These are phyloP conservation scores for Leccinum uliginosum DNA, from an alignment of 768 basidiomycete genomes.

Conservation along the genomic window DNA sequence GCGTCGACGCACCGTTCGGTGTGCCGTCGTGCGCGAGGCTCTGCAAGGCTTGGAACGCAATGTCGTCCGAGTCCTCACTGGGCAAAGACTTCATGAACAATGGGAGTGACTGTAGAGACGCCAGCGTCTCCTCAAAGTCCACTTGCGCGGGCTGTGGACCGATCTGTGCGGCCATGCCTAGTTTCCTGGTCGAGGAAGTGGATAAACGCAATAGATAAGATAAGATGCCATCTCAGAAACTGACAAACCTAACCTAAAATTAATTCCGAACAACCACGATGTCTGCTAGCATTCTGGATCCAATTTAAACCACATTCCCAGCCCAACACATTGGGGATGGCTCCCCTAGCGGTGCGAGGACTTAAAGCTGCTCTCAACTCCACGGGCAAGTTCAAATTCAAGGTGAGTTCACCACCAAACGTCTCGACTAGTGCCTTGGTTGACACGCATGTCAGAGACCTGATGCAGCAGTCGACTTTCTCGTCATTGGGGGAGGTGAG, in stretches of 20 bases:
- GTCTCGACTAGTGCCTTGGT: background rate
- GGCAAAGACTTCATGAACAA: conserved; percentile 93
- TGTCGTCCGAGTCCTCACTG: conserved; percentile 54
- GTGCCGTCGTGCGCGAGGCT: conserved; percentile 86
- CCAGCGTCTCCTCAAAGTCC: conserved; percentile 35
- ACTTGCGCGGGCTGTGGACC: conserved; percentile 22
- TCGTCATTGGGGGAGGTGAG: conserved; percentile 84
- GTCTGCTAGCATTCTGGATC: background rate
- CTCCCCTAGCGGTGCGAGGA: conserved; percentile 39
- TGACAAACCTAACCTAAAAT: background rate
- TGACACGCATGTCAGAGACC: conserved; percentile 43
- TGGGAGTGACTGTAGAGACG: conserved; percentile 62
- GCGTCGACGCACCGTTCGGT: conserved; percentile 73
- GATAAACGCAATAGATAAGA: conserved; percentile 14
- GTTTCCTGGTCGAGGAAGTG: background rate
- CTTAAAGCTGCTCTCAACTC: conserved; percentile 60
- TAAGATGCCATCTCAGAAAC: conserved; percentile 15
- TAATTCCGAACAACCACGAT: background rate
- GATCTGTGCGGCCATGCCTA: conserved; percentile 19
- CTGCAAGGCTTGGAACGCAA: conserved; percentile 76
- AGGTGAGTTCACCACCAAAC: conserved; percentile 36
- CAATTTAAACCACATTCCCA: background rate
- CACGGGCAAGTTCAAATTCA: conserved; percentile 54
- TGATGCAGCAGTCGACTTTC: conserved; percentile 70
- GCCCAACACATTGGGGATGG: conserved; percentile 12